Percentiles rank a stretch among this genome's conserved stretches.
phyloP scores from a whole-genome alignment of 805 yeast genomes.

The Saturnispora diversa region DNA sequence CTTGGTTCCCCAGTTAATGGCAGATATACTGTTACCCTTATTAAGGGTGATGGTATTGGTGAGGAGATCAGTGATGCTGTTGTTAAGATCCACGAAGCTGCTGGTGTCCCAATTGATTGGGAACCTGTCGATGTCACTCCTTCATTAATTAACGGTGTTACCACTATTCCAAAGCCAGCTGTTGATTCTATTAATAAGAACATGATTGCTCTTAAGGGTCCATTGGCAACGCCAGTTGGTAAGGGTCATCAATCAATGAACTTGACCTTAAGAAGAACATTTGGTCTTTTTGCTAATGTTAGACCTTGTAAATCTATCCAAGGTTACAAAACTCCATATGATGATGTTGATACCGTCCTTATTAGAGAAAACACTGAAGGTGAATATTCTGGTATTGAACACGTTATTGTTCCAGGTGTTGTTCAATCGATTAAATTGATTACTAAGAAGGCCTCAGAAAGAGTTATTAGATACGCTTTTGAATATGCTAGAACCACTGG shows the following conservation, averaged over 20 bases:
- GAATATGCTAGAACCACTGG: constrained; percentile 88
- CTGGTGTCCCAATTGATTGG: constrained; percentile 94
- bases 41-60: constrained; percentile 99
- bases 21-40: constrained; percentile 86
- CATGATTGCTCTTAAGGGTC: constrained; percentile 95
- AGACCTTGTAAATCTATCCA: constrained; percentile 92
- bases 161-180: constrained; percentile 88
- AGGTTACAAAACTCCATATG: constrained; percentile 89
- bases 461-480: constrained; percentile 93
- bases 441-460: constrained; percentile 93
- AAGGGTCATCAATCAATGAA: constrained; percentile 97
- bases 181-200: constrained; percentile 88
- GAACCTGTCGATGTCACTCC: constrained; percentile 96
- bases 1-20: constrained; percentile 67
- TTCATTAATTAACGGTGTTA: constrained; percentile 79
- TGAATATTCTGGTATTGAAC: constrained; percentile 99
- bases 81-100: constrained; percentile 87
- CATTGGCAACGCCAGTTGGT: constrained; percentile 97
- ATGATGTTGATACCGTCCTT: constrained; percentile 85
- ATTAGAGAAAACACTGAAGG: constrained; percentile 99
- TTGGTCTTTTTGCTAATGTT: constrained; percentile 91
- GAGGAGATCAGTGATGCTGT: constrained; percentile 92
- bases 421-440: constrained; percentile 96
- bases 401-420: constrained; percentile 95
- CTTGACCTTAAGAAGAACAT: constrained; percentile 94